Evolutionary conservation across 2,329 filamentous ascomycete species (phyloP).

Genomic region (Cordyceps pruinosa): DNA sequence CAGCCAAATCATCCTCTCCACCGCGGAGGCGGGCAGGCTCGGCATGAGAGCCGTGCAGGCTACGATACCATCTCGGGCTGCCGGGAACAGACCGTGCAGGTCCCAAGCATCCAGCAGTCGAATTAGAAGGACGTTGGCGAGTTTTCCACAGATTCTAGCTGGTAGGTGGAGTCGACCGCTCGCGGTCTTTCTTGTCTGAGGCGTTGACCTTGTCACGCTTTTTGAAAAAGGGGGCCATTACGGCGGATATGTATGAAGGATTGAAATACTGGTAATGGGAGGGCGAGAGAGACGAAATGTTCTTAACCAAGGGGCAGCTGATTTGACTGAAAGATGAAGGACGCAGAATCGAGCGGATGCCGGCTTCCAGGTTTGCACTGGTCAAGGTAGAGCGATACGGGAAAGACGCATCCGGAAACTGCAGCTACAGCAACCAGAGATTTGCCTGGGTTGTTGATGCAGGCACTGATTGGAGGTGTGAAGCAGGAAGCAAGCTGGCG

Average conservation of each 20-base stretch:
- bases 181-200: constrained; percentile 5
- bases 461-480: neutral
- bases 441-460: neutral
- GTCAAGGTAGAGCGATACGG: neutral
- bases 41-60: neutral
- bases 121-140: constrained; percentile 15
- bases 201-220: constrained; percentile 9
- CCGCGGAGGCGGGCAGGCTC: neutral
- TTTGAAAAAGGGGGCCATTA: constrained; percentile 11
- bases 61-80: constrained; percentile 9
- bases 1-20: neutral
- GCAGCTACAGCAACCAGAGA: constrained; percentile 3
- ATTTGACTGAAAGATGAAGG: constrained; percentile 5
- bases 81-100: constrained; percentile 2
- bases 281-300: constrained; percentile 1
- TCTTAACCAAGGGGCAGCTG: constrained; percentile 2
- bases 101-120: constrained; percentile 3
- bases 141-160: constrained; percentile 24
- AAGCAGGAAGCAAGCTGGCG: constrained; percentile 6
- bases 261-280: constrained; percentile 7
- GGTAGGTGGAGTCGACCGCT: constrained; percentile 11
- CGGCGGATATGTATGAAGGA: constrained; percentile 11
- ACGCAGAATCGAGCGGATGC: constrained; percentile 1
- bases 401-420: neutral
- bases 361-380: neutral